Conservation (phyloP, 768 basidiomycete species). For the Termitomyces sp. region DNA sequence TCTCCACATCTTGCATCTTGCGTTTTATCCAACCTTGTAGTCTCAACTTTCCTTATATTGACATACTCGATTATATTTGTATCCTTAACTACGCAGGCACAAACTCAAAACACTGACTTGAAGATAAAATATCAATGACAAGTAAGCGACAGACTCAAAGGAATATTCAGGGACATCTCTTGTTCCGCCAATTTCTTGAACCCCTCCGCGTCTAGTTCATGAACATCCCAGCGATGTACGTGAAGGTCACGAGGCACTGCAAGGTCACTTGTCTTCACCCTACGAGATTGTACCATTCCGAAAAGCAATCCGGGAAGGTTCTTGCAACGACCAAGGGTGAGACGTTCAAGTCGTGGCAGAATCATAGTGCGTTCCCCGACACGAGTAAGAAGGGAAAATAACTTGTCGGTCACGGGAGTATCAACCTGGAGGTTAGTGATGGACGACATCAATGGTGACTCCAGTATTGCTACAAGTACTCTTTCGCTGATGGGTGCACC, state of each 20-base stretch:
- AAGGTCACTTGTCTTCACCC: neutral
- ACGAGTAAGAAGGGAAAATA: too few species aligned
- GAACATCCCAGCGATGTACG: neutral
- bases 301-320: neutral
- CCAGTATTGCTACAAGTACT: too few species aligned
- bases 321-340: neutral
- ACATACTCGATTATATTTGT: too few species aligned
- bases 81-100: neutral
- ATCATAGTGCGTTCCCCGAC: neutral
- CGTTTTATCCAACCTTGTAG: too few species aligned
- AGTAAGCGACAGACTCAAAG: neutral
- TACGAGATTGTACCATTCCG: slow-evolving; percentile 3
- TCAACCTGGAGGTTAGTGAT: too few species aligned
- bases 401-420: too few species aligned
- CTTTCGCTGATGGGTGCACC: too few species aligned
- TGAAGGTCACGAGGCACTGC: neutral
- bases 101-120: neutral
- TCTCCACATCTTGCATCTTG: too few species aligned
- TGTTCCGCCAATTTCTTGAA: neutral
- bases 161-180: neutral
- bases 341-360: slow-evolving; percentile 1
- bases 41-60: too few species aligned
- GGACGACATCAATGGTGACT: too few species aligned
- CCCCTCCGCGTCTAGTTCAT: neutral
- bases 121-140: neutral